Evolutionary conservation across 495 filamentous ascomycete species (phyloP).

Genomic region (Neurospora tetraspora): DNA sequence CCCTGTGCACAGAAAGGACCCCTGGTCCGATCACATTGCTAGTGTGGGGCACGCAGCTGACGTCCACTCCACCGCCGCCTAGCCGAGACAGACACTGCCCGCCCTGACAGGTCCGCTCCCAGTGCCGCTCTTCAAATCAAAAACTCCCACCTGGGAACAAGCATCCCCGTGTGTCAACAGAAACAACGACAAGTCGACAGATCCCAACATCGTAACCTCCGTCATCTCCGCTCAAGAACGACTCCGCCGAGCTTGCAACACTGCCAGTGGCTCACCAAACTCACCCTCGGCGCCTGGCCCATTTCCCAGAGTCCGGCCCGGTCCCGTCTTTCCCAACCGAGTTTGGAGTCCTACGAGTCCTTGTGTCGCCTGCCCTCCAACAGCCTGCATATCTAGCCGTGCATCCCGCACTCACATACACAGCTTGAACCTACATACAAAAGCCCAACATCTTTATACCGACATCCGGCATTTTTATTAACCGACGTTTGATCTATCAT

Average conservation of each 20-base stretch:
- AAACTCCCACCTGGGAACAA: not conserved
- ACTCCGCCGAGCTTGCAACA: not conserved
- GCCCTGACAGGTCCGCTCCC: not conserved
- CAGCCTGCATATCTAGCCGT: not conserved
- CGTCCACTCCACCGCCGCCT: not conserved
- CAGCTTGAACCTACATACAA: not conserved
- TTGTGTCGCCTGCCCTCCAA: not conserved
- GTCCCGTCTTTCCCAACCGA: not conserved
- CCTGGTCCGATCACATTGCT: not conserved
- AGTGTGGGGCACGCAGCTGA: not conserved
- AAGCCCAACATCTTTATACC: not conserved
- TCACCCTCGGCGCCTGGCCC: not conserved
- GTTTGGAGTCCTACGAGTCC: not conserved
- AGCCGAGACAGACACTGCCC: not conserved
- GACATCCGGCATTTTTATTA: not conserved
- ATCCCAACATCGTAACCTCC: not conserved
- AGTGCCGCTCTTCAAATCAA: not conserved
- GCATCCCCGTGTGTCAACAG: not conserved
- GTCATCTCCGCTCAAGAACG: not conserved
- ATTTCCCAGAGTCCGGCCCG: not conserved
- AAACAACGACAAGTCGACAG: not conserved
- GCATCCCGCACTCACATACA: not conserved
- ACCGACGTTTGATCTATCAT: not conserved
- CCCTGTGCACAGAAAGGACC: not conserved
- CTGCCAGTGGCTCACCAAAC: not conserved